phyloP scores from a whole-genome alignment of 441 rosid genomes.

The Erodium chrysanthum region DNA sequence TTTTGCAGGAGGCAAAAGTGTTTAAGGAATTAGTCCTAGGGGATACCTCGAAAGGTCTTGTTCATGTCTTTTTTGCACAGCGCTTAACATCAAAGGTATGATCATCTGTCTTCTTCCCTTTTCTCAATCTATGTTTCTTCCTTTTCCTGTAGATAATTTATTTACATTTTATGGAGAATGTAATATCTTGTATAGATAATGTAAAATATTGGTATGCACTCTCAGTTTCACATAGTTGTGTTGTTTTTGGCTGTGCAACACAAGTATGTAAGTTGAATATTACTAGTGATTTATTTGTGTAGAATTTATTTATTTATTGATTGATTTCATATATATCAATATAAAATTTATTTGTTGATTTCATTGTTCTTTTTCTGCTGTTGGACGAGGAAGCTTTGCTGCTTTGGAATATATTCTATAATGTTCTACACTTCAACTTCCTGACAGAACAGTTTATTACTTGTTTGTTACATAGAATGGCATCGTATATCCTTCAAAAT shows the following conservation, averaged over 20 bases:
- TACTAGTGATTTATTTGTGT: background rate
- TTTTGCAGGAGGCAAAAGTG: constrained; percentile 23
- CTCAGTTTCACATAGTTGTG: background rate
- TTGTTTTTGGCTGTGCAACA: background rate
- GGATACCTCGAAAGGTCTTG: constrained; percentile 21
- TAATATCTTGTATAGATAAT: background rate
- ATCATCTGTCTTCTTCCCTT: constrained; percentile 4
- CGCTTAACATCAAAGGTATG: constrained; percentile 22
- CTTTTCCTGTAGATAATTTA: background rate
- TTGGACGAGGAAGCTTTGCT: background rate
- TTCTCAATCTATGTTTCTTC: background rate
- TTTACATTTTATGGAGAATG: background rate
- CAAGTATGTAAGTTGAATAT: background rate
- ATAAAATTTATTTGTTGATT: background rate
- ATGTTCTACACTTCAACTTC: background rate
- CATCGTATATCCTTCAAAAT: background rate
- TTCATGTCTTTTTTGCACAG: constrained; percentile 23
- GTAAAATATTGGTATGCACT: background rate
- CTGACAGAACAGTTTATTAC: background rate
- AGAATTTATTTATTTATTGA: background rate
- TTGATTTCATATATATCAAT: background rate
- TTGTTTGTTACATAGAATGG: background rate
- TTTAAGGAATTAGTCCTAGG: constrained; percentile 17
- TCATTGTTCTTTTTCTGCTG: background rate
- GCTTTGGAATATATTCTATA: background rate